A percentile compares a stretch with the other conserved stretches of the same genome.
Conservation (phyloP, 1,284 basidiomycete genomes). For the Heterobasidion parviporum region DNA sequence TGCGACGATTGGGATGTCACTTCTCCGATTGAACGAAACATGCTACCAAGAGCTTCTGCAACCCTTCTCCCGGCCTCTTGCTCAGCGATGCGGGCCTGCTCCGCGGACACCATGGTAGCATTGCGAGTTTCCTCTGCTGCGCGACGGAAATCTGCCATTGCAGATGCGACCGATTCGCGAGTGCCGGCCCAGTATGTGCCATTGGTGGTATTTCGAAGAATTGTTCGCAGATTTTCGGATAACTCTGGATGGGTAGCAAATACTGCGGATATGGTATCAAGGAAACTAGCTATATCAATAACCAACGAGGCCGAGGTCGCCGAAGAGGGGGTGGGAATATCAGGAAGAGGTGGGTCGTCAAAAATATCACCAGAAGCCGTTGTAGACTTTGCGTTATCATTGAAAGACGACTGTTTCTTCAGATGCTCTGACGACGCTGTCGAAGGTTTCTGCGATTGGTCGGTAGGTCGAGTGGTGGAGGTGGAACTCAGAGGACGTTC, state of each 20-base stretch:
- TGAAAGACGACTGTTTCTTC: not conserved
- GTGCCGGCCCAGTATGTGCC: slow-evolving; percentile 63
- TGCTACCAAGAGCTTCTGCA: slow-evolving; percentile 50
- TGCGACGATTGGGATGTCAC: slow-evolving; percentile 9
- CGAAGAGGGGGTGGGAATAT: slow-evolving; percentile 24
- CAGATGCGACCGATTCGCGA: slow-evolving; percentile 45
- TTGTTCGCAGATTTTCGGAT: slow-evolving; percentile 53
- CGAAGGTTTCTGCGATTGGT: not conserved
- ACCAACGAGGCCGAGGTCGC: slow-evolving; percentile 39
- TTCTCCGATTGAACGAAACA: slow-evolving; percentile 48
- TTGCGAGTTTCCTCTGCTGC: slow-evolving; percentile 30
- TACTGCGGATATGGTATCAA: slow-evolving; percentile 43
- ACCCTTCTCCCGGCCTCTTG: slow-evolving; percentile 57
- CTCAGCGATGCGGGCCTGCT: slow-evolving; percentile 40
- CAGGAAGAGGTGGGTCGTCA: slow-evolving; percentile 49
- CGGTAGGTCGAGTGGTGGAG: not conserved
- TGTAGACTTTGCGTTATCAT: not conserved
- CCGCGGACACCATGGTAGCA: slow-evolving; percentile 28
- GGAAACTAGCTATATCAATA: slow-evolving; percentile 52
- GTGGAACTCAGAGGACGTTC: not conserved
- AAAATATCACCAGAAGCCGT: not conserved
- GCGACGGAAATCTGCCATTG: slow-evolving; percentile 40
- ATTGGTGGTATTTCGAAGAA: slow-evolving; percentile 49
- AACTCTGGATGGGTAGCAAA: slow-evolving; percentile 62
- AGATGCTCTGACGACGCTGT: not conserved